Base-by-base conservation (phyloP, 352 stramenopile species). In the Pythium guiyangense region DNA sequence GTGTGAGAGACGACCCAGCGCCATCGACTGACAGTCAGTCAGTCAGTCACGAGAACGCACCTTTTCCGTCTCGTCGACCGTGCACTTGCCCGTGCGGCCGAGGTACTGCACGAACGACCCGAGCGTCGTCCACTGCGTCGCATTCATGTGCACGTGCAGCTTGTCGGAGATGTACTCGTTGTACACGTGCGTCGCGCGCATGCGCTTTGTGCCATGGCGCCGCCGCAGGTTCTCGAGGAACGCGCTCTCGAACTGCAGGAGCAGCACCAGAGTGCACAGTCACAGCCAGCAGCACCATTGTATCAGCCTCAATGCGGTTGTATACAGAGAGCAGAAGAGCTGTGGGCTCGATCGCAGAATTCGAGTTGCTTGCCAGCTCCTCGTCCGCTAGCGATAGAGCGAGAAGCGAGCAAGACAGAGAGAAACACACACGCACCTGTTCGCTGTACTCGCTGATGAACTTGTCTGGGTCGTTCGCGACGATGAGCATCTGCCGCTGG, bases 151-250 rank as follows among this genome's bases (percentile, higher is more conserved):
- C 48, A 99, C 79, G 70, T 99, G 97, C 57, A 97, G 61, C 74
- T 99, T 99, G 81, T 99, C 97, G 14, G 89, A 70, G 70, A 99
- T 99, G 62, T 99, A 97, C 74, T 99, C 97, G 73, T 99, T 98
- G 81, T 99, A 99, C 4, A 99, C 86, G 48, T 90, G 81, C 52
- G 98, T 99, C 25, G 97, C 96, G 46, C 96, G 91, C 60, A 99
- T 96, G 26, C 93, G 78, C 73, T 99, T 98, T 25, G 96, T 98
- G 9, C 95, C 90, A 67, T 99, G 97, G 22, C 95, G 77, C 11
- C 94, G 84, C 27, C 82, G 84, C 35, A 99, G 68, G 31, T 96
- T 98, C 50, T 98, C 94, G 3, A 99, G 50, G 71, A 98, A 99
- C 10, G 80, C 76, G 42, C 73, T 74, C 75, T 99, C 96, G 67